Base-by-base conservation (phyloP, 441 rosid species). In the Gossypium gossypioides region DNA sequence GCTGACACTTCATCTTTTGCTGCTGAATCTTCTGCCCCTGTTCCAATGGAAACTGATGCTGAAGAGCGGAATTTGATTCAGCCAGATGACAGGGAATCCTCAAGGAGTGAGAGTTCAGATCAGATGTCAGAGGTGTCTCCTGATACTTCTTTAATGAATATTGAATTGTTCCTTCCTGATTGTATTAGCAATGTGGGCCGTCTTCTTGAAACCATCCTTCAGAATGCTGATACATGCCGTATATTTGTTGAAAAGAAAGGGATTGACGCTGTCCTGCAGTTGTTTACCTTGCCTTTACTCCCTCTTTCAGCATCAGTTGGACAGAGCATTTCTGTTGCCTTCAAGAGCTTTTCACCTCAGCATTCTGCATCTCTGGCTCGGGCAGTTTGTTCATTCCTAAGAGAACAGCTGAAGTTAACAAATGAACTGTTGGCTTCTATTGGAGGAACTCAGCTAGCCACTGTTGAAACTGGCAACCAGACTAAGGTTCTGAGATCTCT, bases 221-320 rank as follows among this genome's bases (percentile, higher is more conserved):
- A 95, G 84, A 96, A 96, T 86, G 95, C 97, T 22, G 98, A 93
- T 72, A 90, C 93, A 34, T 96, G 98, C 62, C 92, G 92, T 48
- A 81, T 91, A 50, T 96, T 96, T 87, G 88, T 96, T 74, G 98
- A 96, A 84, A 96, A 86, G 86, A 89, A 87, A 80, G 99, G 99
- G 55, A 84, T 91, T 73, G 97, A 96, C 85, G 87, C 87, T 74
- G 89, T 91, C 75, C 78, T 96, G 75, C 87, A 83, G 83, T 79
- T 95, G 75, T 82, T 91, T 80, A 78, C 88, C 63, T 83, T 92
- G 86, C 96, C 97, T 48, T 77, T 86, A 65, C 84, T 92, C 96
- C 97, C 97, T 64, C 81, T 89, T 61, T 86, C 98, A 67, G 85
- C 86, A 32, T 81, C 95, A 21, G 84, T 88, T 76, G 98, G 97